phyloP scores from a whole-genome alignment of 2,329 filamentous ascomycete genomes.

The Didymella arachidicola region DNA sequence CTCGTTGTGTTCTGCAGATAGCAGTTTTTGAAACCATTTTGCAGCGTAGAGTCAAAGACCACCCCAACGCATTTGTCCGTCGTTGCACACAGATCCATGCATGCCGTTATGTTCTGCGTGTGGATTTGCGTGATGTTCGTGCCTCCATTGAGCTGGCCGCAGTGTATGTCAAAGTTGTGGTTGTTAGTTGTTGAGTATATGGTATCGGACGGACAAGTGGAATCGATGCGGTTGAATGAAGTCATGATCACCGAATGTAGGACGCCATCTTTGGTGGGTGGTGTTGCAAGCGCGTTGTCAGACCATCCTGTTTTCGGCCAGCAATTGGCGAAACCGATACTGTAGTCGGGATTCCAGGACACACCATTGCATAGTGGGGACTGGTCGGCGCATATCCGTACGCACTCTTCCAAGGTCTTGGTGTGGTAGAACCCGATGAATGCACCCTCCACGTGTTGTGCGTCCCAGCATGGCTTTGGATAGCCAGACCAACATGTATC shows the following conservation, averaged over 20 bases:
- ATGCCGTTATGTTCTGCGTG: slow-evolving; percentile 37
- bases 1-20: slow-evolving; percentile 44
- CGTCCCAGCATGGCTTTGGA: slow-evolving; percentile 27
- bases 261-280: slow-evolving; percentile 22
- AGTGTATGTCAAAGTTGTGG: slow-evolving; percentile 41
- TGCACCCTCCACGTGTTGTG: slow-evolving; percentile 7
- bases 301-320: slow-evolving; percentile 37
- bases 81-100: slow-evolving; percentile 42
- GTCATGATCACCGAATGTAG: slow-evolving; percentile 41
- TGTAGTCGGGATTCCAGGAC: slow-evolving; percentile 37
- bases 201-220: slow-evolving; percentile 26
- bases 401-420: slow-evolving; percentile 36
- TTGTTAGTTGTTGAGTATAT: slow-evolving; percentile 26
- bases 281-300: slow-evolving; percentile 18
- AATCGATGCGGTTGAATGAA: slow-evolving; percentile 31
- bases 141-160: slow-evolving; percentile 39
- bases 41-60: slow-evolving; percentile 37
- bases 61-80: slow-evolving; percentile 37
- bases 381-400: slow-evolving; percentile 38
- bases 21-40: slow-evolving; percentile 42
- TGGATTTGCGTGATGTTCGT: slow-evolving; percentile 43
- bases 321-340: slow-evolving; percentile 47
- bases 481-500: slow-evolving; percentile 36
- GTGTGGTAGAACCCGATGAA: slow-evolving; percentile 42
- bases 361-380: slow-evolving; percentile 43